phyloP scores from a whole-genome alignment of 139 green algal genomes.

The Nannochloris sp. region DNA sequence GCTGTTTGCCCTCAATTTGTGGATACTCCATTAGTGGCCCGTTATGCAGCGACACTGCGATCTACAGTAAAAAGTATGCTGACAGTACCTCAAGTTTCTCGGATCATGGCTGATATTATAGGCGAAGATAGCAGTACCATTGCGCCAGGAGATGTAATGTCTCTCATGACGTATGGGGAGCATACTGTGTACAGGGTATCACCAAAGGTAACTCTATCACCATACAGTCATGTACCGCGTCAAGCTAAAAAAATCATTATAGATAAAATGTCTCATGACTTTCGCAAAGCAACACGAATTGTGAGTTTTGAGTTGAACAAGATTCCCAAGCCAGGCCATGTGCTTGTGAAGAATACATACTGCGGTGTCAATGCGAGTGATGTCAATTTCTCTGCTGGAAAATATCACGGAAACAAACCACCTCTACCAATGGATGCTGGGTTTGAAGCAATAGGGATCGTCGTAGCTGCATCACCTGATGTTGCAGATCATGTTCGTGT shows the following conservation, averaged over 20 bases:
- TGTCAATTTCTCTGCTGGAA: conserved; percentile 69
- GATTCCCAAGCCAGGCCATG: background rate
- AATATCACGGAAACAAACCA: conserved; percentile 5
- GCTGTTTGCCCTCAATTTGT: conserved; percentile 57
- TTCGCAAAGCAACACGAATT: conserved; percentile 40
- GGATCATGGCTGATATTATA: no score
- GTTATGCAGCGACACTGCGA: conserved; percentile 3
- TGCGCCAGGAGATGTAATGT: no score
- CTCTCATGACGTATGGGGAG: conserved; percentile 12
- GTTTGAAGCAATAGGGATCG: conserved; percentile 60
- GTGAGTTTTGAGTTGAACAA: conserved; percentile 24
- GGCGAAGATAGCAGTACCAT: background rate
- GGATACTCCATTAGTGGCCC: background rate
- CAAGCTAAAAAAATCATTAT: conserved; percentile 8
- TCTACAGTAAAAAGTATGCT: conserved; percentile 10
- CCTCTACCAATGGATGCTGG: conserved; percentile 64
- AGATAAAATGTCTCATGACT: conserved; percentile 44
- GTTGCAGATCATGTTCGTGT: conserved; percentile 28
- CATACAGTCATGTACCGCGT: no score
- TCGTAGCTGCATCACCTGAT: conserved; percentile 44
- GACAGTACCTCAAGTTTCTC: conserved; percentile 4
- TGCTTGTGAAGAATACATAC: conserved; percentile 57
- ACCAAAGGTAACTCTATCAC: background rate
- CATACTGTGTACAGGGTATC: conserved; percentile 34
- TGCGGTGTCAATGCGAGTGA: conserved; percentile 71